A percentile compares a stretch with the other conserved stretches of the same genome.
phyloP scores from a whole-genome alignment of 768 basidiomycete species.

The Boletus reticulatus region DNA sequence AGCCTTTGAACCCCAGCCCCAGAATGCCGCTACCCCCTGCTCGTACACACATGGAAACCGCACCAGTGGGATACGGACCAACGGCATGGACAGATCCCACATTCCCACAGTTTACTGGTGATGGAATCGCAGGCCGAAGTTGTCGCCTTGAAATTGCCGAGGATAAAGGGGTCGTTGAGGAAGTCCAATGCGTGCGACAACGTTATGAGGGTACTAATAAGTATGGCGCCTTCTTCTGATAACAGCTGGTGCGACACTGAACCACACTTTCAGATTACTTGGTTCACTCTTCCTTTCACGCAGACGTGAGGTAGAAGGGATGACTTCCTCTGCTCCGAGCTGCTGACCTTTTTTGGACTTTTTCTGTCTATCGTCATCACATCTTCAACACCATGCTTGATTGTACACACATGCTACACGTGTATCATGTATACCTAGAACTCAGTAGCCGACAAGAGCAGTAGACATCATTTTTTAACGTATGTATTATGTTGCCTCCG shows the following conservation, averaged over 20 bases:
- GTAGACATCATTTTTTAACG: background rate
- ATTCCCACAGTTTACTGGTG: background rate
- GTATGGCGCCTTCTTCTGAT: slow-evolving; percentile 33
- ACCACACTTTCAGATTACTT: slow-evolving; percentile 44
- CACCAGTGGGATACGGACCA: background rate
- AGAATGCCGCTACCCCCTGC: background rate
- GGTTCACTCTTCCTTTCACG: slow-evolving; percentile 67
- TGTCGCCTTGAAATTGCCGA: background rate
- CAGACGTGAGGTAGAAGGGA: slow-evolving; percentile 33
- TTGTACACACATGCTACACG: slow-evolving; percentile 4
- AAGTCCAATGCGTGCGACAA: slow-evolving; percentile 48
- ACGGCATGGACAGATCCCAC: background rate
- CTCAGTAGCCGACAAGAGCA: background rate
- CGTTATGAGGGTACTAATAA: slow-evolving; percentile 66
- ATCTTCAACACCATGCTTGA: background rate
- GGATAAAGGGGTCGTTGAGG: slow-evolving; percentile 30
- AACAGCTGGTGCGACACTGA: slow-evolving; percentile 1
- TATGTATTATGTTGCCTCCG: slow-evolving; percentile 18
- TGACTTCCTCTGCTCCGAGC: background rate
- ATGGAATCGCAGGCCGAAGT: background rate
- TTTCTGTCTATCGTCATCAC: background rate
- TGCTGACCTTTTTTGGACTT: background rate
- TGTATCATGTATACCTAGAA: slow-evolving; percentile 2
- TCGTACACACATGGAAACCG: background rate
- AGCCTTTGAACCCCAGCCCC: background rate